Base-by-base conservation (phyloP, 2,329 filamentous ascomycete genomes). In the Aspergillus eucalypticola region DNA sequence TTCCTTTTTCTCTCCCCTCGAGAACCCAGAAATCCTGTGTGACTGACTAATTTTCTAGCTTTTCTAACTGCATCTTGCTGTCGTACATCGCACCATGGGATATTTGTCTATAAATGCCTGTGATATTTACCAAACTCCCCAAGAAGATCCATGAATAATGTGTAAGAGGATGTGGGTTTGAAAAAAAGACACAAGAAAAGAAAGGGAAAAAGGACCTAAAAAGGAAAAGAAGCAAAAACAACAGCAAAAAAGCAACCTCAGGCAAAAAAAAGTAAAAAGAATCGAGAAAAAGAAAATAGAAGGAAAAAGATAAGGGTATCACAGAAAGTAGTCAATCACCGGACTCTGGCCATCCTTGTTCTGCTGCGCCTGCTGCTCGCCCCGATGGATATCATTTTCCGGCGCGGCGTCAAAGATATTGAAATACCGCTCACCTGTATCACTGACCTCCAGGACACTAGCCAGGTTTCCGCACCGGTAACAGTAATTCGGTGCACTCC, bases 401-500 rank as follows among this genome's bases (percentile, higher is more conserved):
- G 95, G 95, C 27, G 95, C 94, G 3, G 95, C 95, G 59, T 96
- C 92, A 75, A 99, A 99, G 23, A 98, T 93, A 74, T 99, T 99
- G 82, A 98, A 99, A 77, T 91, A 96, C 60, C 94, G 84, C 77
- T 96, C 92, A 39, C 95, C 94, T 0, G 89, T 89, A 73, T 96
- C 92, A 75, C 92, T 94, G 60, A 99, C 95, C 79, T 99, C 95
- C 39, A 99, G 84, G 49, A 99, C 95, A 76, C 92, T 96, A 8
- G 95, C 95, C 86, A 98, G 89, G 75, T 99, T 99, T 50, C 95
- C 95, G 78, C 95, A 99, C 38, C 93, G 84, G 76, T 96, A 96
- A 78, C 91, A 96, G 78, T 96, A 96, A 71, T 96, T 99, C 2
- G 95, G 95, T 4, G 95, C 95, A 74, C 92, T 97, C 95, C 95